Evolutionary conservation across 2,329 filamentous ascomycete species (phyloP).

Genomic region (Phialemonium atrogriseum): DNA sequence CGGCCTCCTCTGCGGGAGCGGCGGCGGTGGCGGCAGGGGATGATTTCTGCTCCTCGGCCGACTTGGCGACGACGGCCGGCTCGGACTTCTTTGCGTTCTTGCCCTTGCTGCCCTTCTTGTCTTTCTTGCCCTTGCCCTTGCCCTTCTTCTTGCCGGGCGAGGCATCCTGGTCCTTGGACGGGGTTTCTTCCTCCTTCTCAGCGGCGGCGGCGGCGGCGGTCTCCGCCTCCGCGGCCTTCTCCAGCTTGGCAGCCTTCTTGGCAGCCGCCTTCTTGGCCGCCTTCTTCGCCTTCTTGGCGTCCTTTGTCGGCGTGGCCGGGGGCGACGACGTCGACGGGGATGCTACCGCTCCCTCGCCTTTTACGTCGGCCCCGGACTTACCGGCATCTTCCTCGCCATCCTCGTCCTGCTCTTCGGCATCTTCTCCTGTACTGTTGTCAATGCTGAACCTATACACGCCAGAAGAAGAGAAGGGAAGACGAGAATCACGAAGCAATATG

Average conservation of each 20-base stretch:
- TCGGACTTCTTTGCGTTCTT: conserved; percentile 9
- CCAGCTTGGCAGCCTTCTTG: conserved; percentile 7
- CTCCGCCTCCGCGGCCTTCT: conserved; percentile 3
- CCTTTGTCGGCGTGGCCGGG: conserved; percentile 1
- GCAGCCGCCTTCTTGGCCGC: conserved; percentile 5
- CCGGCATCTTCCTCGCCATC: conserved; percentile 3
- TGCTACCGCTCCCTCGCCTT: conserved; percentile 1
- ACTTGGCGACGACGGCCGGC: conserved; percentile 1
- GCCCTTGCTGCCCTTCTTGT: conserved; percentile 12
- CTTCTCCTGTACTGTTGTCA: too few species aligned
- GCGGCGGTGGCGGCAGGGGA: background rate
- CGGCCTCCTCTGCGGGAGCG: background rate
- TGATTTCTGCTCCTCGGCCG: conserved; percentile 3
- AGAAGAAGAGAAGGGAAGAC: too few species aligned
- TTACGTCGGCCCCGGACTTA: conserved; percentile 1
- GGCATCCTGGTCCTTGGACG: conserved; percentile 3
- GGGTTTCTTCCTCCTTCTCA: conserved; percentile 4
- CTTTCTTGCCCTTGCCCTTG: conserved; percentile 10
- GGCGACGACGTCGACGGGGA: background rate
- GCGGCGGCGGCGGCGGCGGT: background rate
- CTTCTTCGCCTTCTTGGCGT: conserved; percentile 9
- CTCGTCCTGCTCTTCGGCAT: conserved; percentile 1
- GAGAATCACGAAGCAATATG: too few species aligned
- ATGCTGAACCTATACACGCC: too few species aligned
- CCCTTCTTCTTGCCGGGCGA: conserved; percentile 3